These are phyloP conservation scores for Gnomoniopsis sp. DNA, from an alignment of 2,329 filamentous ascomycete genomes.

Conservation along the genomic window DNA sequence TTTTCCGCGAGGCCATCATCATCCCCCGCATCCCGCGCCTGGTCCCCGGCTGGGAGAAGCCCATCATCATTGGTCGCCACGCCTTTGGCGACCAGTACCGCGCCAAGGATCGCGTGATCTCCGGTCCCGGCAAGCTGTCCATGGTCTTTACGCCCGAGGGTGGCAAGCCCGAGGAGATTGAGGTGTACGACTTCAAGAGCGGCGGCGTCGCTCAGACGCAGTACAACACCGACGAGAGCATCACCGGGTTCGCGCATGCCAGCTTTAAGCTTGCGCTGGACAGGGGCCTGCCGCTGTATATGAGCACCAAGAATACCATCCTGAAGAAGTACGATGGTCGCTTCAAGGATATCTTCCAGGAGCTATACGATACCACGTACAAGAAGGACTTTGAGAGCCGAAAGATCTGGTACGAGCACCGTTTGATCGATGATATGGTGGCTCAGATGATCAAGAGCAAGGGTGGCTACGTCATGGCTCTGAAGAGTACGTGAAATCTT, in stretches of 20 bases:
- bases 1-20: slow-evolving; percentile 98
- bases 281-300: slow-evolving; percentile 91
- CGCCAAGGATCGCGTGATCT: slow-evolving; percentile 84
- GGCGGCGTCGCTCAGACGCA: slow-evolving; percentile 88
- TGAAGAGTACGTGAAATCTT: slow-evolving; percentile 73
- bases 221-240: slow-evolving; percentile 98
- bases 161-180: slow-evolving; percentile 76
- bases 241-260: slow-evolving; percentile 90
- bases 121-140: slow-evolving; percentile 80
- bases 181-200: slow-evolving; percentile 86
- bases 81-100: slow-evolving; percentile 99
- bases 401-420: slow-evolving; percentile 98
- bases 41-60: slow-evolving; percentile 96
- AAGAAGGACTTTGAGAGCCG: slow-evolving; percentile 85
- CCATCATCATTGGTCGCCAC: slow-evolving; percentile 98
- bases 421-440: slow-evolving; percentile 99
- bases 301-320: slow-evolving; percentile 99
- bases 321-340: slow-evolving; percentile 97
- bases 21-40: slow-evolving; percentile 90
- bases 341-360: slow-evolving; percentile 99
- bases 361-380: slow-evolving; percentile 87
- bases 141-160: slow-evolving; percentile 90
- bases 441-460: slow-evolving; percentile 99
- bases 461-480: slow-evolving; percentile 93
- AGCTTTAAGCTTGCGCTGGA: slow-evolving; percentile 92